Conservation (phyloP, 306 rosid genomes). For the Dalbergia cochinchinensis region DNA sequence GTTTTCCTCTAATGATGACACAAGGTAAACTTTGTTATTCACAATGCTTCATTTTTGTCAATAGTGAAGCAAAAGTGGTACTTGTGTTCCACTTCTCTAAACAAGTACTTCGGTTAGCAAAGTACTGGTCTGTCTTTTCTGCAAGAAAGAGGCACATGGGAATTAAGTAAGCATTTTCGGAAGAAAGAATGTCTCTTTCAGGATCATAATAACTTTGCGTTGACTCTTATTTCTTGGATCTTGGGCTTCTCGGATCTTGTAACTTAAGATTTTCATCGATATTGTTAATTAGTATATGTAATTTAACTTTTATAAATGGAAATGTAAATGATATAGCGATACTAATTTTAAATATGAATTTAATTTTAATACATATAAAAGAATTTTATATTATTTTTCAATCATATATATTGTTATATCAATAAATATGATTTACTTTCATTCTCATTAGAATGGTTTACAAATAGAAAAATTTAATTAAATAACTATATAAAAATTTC, state of each 20-base stretch:
- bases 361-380: too few relatives aligned
- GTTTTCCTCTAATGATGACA: neutral
- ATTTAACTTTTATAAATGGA: neutral
- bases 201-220: conserved; percentile 35
- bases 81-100: neutral
- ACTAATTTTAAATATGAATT: neutral
- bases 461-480: too few relatives aligned
- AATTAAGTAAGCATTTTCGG: conserved; percentile 45
- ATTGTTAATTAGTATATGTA: neutral
- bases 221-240: conserved; percentile 81
- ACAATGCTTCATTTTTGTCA: neutral
- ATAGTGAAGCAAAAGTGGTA: neutral
- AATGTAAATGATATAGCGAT: conserved; percentile 8
- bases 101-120: neutral
- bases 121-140: conserved; percentile 16
- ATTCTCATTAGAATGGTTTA: too few relatives aligned
- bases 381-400: too few relatives aligned
- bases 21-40: neutral
- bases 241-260: conserved; percentile 81
- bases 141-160: conserved; percentile 49
- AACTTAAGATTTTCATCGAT: conserved; percentile 40
- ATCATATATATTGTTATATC: too few relatives aligned
- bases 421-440: too few relatives aligned
- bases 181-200: conserved; percentile 66
- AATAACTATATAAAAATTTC: too few relatives aligned